Percentiles rank a stretch among this genome's conserved stretches.
Conservation (phyloP, 2,329 filamentous ascomycete species). For the Exophiala phaeomuriformis region DNA sequence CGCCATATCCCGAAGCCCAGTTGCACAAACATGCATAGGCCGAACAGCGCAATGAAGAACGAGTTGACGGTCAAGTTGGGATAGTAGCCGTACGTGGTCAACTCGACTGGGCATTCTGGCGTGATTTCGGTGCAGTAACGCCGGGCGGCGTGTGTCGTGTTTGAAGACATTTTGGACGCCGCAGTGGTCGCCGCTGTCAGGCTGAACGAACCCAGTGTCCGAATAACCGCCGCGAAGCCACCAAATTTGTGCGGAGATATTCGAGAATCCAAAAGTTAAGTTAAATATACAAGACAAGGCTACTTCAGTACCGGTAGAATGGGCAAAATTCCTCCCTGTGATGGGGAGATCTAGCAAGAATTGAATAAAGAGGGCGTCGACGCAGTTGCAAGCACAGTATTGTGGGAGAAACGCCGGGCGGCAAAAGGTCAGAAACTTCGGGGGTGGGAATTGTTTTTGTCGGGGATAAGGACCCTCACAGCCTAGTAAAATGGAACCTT, state of each 20-base stretch:
- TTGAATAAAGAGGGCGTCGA: no score
- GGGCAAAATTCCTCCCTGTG: no score
- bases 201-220: neutral
- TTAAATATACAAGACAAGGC: no score
- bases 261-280: no score
- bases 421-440: no score
- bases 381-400: no score
- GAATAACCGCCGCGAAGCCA: neutral
- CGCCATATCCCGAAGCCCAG: conserved; percentile 44
- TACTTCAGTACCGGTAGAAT: no score
- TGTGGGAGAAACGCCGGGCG: no score
- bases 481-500: no score
- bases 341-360: no score
- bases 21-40: conserved; percentile 43
- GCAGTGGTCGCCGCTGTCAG: neutral
- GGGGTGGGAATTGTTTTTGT: no score
- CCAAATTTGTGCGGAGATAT: neutral
- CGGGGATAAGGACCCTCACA: no score
- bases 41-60: conserved; percentile 50
- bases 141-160: conserved; percentile 9
- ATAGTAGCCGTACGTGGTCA: conserved; percentile 48
- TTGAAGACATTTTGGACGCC: conserved; percentile 2
- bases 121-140: conserved; percentile 33
- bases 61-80: conserved; percentile 48
- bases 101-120: conserved; percentile 39